These are phyloP conservation scores for Carex arenaria DNA, from an alignment of 202 grass and related monocot species.

Conservation along the genomic window DNA sequence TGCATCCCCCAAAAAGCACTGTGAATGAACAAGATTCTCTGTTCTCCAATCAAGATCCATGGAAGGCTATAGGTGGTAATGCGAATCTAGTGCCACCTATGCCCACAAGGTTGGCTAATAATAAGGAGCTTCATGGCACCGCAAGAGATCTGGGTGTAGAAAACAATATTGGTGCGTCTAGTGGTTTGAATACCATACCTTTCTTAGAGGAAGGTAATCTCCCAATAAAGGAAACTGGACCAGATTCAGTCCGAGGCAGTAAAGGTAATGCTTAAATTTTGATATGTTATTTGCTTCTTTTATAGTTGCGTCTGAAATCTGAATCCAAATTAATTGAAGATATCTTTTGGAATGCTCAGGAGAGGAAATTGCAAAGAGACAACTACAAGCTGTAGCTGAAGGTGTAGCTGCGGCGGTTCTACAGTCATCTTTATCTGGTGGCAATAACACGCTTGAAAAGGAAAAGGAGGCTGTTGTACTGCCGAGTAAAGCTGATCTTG, in stretches of 20 bases:
- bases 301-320: background rate
- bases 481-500: conserved; percentile 24
- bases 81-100: conserved; percentile 43
- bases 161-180: conserved; percentile 23
- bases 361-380: conserved; percentile 56
- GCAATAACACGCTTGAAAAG: conserved; percentile 31
- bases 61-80: conserved; percentile 53
- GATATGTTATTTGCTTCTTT: background rate
- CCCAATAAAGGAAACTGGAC: conserved; percentile 40
- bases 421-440: conserved; percentile 43
- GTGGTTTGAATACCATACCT: conserved; percentile 36
- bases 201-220: conserved; percentile 54
- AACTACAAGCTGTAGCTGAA: conserved; percentile 78
- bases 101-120: conserved; percentile 36
- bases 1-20: conserved; percentile 18
- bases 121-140: conserved; percentile 28
- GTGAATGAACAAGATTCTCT: conserved; percentile 55
- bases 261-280: conserved; percentile 45
- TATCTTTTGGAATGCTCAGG: conserved; percentile 38
- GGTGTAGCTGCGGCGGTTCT: conserved; percentile 71
- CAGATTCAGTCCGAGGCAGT: conserved; percentile 38
- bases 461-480: conserved; percentile 33
- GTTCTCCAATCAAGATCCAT: conserved; percentile 78
- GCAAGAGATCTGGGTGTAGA: conserved; percentile 40
- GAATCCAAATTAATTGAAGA: conserved; percentile 1